phyloP scores from a whole-genome alignment of 768 basidiomycete genomes.

The Collybia sordida region DNA sequence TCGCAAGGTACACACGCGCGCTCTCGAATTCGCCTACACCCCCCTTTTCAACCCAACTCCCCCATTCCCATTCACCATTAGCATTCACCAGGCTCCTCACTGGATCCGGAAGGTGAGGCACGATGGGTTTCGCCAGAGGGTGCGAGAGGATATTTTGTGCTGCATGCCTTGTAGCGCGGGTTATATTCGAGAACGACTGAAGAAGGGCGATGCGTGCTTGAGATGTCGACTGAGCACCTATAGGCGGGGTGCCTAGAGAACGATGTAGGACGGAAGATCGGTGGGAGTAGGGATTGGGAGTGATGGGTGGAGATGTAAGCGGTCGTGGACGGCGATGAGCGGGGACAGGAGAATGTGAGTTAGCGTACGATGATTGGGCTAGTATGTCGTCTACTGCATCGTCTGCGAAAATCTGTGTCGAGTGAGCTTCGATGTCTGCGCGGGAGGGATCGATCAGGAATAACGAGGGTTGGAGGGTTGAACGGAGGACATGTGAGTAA shows the following conservation, averaged over 20 bases:
- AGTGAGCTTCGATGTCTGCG: slow-evolving; percentile 90
- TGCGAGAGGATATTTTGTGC: slow-evolving; percentile 95
- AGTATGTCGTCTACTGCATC: slow-evolving; percentile 88
- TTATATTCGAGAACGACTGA: slow-evolving; percentile 94
- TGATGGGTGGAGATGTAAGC: slow-evolving; percentile 38
- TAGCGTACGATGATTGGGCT: slow-evolving; percentile 72
- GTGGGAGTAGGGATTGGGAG: slow-evolving; percentile 57
- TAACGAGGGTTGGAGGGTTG: slow-evolving; percentile 79
- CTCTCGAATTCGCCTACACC: slow-evolving; percentile 96
- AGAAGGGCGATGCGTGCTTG: slow-evolving; percentile 81
- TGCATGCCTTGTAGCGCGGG: slow-evolving; percentile 87
- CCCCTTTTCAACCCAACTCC: slow-evolving; percentile 90
- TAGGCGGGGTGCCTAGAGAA: slow-evolving; percentile 61
- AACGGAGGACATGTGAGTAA: slow-evolving; percentile 82
- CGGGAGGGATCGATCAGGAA: slow-evolving; percentile 93
- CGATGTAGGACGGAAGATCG: slow-evolving; percentile 81
- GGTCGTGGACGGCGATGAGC: slow-evolving; percentile 76
- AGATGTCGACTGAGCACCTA: slow-evolving; percentile 52
- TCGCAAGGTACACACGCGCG: slow-evolving; percentile 91
- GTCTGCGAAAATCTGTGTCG: slow-evolving; percentile 78
- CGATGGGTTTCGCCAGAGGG: slow-evolving; percentile 92
- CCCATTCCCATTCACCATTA: slow-evolving; percentile 90
- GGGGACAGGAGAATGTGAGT: slow-evolving; percentile 82
- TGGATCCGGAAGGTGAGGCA: slow-evolving; percentile 94
- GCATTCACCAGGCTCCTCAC: slow-evolving; percentile 88